Conservation (phyloP, 441 rosid genomes). For the Raphanus hybrid region DNA sequence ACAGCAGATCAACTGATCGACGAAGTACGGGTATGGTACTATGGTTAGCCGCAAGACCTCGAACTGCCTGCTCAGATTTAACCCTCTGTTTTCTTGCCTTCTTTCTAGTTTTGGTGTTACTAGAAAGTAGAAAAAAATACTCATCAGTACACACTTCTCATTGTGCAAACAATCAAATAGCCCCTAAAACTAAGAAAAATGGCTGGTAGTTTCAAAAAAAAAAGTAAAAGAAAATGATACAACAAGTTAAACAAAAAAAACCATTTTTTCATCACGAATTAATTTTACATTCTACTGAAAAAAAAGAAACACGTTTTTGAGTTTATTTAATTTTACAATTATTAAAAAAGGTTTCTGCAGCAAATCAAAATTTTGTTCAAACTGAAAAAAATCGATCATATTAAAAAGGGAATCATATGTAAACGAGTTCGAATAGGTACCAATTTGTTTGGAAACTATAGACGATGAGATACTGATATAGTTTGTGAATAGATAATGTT, state of each 20-base stretch:
- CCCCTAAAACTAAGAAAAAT: too few relatives aligned
- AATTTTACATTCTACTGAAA: neutral
- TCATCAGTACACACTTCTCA: too few relatives aligned
- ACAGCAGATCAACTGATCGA: neutral
- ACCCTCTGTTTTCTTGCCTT: neutral
- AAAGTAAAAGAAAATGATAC: neutral
- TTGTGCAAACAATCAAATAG: too few relatives aligned
- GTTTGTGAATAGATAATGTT: neutral
- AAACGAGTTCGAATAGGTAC: neutral
- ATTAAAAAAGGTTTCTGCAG: neutral
- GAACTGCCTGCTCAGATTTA: neutral
- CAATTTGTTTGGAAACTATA: neutral
- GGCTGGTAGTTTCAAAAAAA: too few relatives aligned
- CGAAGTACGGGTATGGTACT: neutral
- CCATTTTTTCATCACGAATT: neutral
- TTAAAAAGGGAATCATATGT: neutral
- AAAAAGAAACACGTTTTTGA: neutral
- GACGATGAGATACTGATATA: neutral
- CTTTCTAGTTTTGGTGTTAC: neutral
- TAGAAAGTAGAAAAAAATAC: neutral
- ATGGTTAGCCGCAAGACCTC: neutral
- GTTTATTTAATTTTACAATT: neutral
- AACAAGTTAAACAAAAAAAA: neutral
- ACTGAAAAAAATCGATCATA: neutral
- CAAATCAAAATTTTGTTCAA: neutral